A percentile compares a stretch with the other conserved stretches of the same genome.
These are phyloP conservation scores for Physcomitrellopsis africana DNA, from an alignment of 225 moss, liverwort and hornwort species.

Conservation along the genomic window DNA sequence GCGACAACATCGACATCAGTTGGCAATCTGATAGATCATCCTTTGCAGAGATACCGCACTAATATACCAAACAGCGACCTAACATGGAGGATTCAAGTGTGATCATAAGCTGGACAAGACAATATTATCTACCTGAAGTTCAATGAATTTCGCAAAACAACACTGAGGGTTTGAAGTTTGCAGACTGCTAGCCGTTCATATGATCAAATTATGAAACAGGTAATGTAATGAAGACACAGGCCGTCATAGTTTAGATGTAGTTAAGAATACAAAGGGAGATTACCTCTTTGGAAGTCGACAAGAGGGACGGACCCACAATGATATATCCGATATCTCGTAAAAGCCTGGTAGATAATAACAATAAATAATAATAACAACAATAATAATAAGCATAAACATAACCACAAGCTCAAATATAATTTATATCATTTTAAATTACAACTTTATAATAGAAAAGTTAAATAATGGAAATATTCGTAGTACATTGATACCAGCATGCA, in stretches of 20 bases:
- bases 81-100: conserved; percentile 6
- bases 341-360: conserved; percentile 34
- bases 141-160: not conserved
- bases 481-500: too few species aligned
- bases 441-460: too few species aligned
- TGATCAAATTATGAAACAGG: not conserved
- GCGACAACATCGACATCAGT: conserved; percentile 31
- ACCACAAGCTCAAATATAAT: too few species aligned
- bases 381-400: too few species aligned
- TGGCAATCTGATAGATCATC: not conserved
- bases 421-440: too few species aligned
- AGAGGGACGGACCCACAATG: conserved; percentile 44
- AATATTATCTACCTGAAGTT: not conserved
- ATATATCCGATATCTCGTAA: conserved; percentile 49
- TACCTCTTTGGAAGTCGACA: conserved; percentile 52
- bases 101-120: not conserved
- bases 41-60: conserved; percentile 8
- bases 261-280: not conserved
- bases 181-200: not conserved
- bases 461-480: too few species aligned
- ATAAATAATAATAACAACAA: not conserved
- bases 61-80: not conserved
- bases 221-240: not conserved
- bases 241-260: not conserved
- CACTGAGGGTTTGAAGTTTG: not conserved